These are phyloP conservation scores for Geranium brycei DNA, from an alignment of 345 rosid genomes.

Conservation along the genomic window DNA sequence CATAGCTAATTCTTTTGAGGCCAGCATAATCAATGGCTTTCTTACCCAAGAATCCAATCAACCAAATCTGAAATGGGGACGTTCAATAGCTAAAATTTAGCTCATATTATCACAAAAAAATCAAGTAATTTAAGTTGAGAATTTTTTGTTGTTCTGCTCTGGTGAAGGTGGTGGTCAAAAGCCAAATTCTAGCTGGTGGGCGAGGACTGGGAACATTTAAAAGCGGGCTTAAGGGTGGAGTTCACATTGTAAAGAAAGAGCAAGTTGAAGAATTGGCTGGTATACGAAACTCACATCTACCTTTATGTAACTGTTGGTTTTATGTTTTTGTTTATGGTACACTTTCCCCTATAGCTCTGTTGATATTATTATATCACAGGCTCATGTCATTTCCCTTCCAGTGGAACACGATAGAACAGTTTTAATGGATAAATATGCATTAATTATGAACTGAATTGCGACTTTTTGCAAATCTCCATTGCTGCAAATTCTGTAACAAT, in stretches of 20 bases:
- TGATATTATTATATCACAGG: neutral
- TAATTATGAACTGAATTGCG: neutral
- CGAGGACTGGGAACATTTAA: conserved; percentile 91
- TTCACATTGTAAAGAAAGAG: conserved; percentile 72
- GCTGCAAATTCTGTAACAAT: neutral
- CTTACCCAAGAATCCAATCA: too few relatives aligned
- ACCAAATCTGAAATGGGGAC: neutral
- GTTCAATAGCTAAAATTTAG: neutral
- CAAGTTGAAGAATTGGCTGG: conserved; percentile 76
- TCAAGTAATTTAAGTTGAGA: conserved; percentile 4
- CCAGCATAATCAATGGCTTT: too few relatives aligned
- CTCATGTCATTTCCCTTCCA: neutral
- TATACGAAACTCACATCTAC: conserved; percentile 11
- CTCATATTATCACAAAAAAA: neutral
- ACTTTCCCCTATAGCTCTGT: neutral
- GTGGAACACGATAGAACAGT: neutral
- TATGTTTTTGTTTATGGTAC: neutral
- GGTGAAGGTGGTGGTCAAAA: conserved; percentile 84
- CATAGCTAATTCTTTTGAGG: too few relatives aligned
- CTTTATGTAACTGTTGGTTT: neutral
- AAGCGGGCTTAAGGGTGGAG: conserved; percentile 88
- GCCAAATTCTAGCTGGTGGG: conserved; percentile 98
- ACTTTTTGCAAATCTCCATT: neutral
- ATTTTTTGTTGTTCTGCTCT: neutral
- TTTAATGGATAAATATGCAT: too few relatives aligned